Percentiles rank a stretch among this genome's conserved stretches.
Evolutionary conservation across 2,329 filamentous ascomycete species (phyloP).

Genomic region (Cytospora mali): DNA sequence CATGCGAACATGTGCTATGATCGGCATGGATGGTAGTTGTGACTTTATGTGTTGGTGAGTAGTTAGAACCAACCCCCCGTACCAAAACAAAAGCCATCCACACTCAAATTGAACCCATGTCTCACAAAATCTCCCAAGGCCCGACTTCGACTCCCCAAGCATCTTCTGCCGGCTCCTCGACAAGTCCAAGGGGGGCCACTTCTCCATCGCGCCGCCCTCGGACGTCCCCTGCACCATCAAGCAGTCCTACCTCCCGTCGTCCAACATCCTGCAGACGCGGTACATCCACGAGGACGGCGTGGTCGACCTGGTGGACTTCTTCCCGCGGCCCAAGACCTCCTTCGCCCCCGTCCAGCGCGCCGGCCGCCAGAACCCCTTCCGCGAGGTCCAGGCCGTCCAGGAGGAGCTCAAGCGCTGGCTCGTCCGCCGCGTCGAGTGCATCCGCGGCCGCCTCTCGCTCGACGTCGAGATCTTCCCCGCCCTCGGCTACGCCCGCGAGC

Average conservation of each 20-base stretch:
- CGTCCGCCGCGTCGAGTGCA: constrained; percentile 71
- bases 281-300: constrained; percentile 77
- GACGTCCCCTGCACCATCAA: constrained; percentile 66
- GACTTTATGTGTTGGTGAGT: constrained; percentile 77
- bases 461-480: constrained; percentile 73
- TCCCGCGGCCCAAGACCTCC: constrained; percentile 66
- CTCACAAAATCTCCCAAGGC: constrained; percentile 59
- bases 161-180: constrained; percentile 76
- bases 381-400: constrained; percentile 56
- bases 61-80: not conserved
- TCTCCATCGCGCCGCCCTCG: constrained; percentile 63
- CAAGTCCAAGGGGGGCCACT: constrained; percentile 74
- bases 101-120: constrained; percentile 3
- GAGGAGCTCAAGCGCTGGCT: constrained; percentile 72
- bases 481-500: constrained; percentile 68
- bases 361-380: constrained; percentile 49
- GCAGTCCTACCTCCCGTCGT: constrained; percentile 75
- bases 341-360: constrained; percentile 42
- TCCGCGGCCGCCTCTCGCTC: constrained; percentile 66
- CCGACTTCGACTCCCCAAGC: constrained; percentile 76
- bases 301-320: constrained; percentile 74
- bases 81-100: not conserved
- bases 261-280: constrained; percentile 76
- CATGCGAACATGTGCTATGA: constrained; percentile 77
- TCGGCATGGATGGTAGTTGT: constrained; percentile 72